These are phyloP conservation scores for Phialophora verrucosa DNA, from an alignment of 2,329 filamentous ascomycete genomes.

Conservation along the genomic window DNA sequence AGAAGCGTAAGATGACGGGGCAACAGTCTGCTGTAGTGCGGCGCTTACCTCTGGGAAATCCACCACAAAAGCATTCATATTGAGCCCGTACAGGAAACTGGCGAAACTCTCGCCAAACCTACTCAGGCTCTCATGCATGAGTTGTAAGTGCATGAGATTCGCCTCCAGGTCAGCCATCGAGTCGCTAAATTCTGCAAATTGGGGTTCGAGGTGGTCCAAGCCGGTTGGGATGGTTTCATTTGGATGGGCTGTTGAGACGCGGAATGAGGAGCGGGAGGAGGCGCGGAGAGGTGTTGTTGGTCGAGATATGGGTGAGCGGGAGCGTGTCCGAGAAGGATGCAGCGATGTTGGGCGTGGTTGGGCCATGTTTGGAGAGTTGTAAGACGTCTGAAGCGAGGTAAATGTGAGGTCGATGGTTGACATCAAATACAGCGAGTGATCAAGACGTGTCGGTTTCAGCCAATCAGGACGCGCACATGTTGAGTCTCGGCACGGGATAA, in stretches of 20 bases:
- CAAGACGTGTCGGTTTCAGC: slow-evolving; percentile 12
- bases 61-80: slow-evolving; percentile 99
- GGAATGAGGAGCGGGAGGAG: slow-evolving; percentile 85
- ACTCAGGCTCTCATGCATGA: slow-evolving; percentile 93
- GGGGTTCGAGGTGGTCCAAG: slow-evolving; percentile 81
- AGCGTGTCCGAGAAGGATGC: slow-evolving; percentile 57
- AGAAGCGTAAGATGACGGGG: neutral
- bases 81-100: slow-evolving; percentile 91
- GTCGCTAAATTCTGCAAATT: slow-evolving; percentile 91
- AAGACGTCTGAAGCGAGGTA: neutral
- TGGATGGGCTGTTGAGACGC: slow-evolving; percentile 70
- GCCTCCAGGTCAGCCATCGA: slow-evolving; percentile 94
- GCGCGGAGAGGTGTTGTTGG: slow-evolving; percentile 92
- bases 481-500: neutral
- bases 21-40: no score
- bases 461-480: neutral
- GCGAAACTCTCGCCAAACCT: slow-evolving; percentile 96
- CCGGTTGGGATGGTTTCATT: slow-evolving; percentile 49
- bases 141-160: slow-evolving; percentile 95
- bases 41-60: slow-evolving; percentile 85
- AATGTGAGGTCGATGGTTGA: neutral
- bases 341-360: slow-evolving; percentile 21
- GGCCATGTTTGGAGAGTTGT: slow-evolving; percentile 13
- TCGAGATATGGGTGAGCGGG: slow-evolving; percentile 69
- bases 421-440: neutral